Evolutionary conservation across 2,329 filamentous ascomycete genomes (phyloP).

Genomic region (Dothistroma pini): DNA sequence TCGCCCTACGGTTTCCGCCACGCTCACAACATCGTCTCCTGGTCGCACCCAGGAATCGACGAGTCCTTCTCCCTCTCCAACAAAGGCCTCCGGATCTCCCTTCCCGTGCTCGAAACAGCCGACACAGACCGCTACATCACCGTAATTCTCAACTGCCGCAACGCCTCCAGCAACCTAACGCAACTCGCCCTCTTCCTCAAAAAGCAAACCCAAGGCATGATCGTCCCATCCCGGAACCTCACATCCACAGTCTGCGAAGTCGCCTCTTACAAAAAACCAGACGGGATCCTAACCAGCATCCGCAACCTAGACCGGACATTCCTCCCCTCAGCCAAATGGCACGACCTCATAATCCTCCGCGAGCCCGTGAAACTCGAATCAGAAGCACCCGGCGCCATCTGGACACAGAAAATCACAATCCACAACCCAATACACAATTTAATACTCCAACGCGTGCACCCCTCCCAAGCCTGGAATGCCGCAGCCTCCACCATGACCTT

Average conservation of each 20-base stretch:
- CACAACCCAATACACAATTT: conserved; percentile 14
- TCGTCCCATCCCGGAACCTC: conserved; percentile 17
- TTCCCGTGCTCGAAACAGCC: conserved; percentile 13
- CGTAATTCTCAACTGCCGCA: conserved; percentile 23
- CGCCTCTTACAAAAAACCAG: conserved; percentile 10
- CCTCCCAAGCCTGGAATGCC: conserved; percentile 13
- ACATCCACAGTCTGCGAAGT: conserved; percentile 21
- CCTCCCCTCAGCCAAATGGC: conserved; percentile 17
- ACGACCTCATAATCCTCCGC: conserved; percentile 18
- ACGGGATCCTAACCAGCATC: conserved; percentile 16
- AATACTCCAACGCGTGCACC: conserved; percentile 10
- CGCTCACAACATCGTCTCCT: conserved; percentile 20
- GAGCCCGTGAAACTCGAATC: conserved; percentile 10
- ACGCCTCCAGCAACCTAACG: conserved; percentile 7
- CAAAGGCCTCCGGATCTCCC: conserved; percentile 21
- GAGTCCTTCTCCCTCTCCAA: conserved; percentile 21
- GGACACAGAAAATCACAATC: conserved; percentile 22
- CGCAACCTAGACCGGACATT: conserved; percentile 17
- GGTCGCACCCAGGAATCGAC: conserved; percentile 21
- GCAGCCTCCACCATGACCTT: conserved; percentile 12
- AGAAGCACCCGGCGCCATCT: conserved; percentile 12
- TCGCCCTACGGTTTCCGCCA: conserved; percentile 20
- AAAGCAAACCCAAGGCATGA: conserved; percentile 16
- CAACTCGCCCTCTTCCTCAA: conserved; percentile 19
- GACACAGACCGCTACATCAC: conserved; percentile 12